Conservation (phyloP, 2,329 filamentous ascomycete species). For the Chaetomiaceae sp. region DNA sequence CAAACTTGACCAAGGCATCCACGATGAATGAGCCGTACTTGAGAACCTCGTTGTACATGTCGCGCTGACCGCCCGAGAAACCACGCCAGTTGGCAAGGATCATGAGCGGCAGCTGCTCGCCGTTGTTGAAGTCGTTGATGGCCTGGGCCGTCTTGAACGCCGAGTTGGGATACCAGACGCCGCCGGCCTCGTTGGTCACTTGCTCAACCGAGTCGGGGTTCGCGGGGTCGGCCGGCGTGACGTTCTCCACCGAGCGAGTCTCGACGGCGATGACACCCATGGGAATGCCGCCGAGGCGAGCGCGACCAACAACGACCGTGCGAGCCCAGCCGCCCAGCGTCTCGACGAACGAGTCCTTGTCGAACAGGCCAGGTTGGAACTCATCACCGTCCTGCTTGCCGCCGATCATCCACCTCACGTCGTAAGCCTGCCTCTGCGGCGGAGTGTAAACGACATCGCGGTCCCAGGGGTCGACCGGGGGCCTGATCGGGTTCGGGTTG, state of each 20-base stretch:
- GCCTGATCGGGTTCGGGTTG: constrained; percentile 86
- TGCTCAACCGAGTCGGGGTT: constrained; percentile 98
- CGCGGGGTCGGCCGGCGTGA: constrained; percentile 92
- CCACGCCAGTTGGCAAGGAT: constrained; percentile 99
- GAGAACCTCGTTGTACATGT: constrained; percentile 99
- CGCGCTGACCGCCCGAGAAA: constrained; percentile 98
- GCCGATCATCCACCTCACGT: constrained; percentile 88
- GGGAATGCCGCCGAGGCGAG: constrained; percentile 92
- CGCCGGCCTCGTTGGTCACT: constrained; percentile 89
- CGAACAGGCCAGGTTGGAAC: constrained; percentile 89
- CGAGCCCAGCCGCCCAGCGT: constrained; percentile 94
- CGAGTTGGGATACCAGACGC: constrained; percentile 99
- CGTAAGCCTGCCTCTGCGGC: constrained; percentile 78
- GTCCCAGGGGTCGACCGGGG: constrained; percentile 83
- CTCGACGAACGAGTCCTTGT: constrained; percentile 95
- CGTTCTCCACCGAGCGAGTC: constrained; percentile 92
- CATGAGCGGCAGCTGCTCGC: constrained; percentile 97
- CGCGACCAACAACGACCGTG: constrained; percentile 93
- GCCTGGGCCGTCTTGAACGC: constrained; percentile 99
- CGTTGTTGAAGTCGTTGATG: constrained; percentile 98
- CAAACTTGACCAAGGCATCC: constrained; percentile 94
- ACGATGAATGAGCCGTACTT: constrained; percentile 99
- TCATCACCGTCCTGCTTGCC: constrained; percentile 81
- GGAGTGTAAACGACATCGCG: constrained; percentile 84
- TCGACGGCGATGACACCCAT: constrained; percentile 98